Base-by-base conservation (phyloP, 345 rosid genomes). In the Eucalyptus regnans region DNA sequence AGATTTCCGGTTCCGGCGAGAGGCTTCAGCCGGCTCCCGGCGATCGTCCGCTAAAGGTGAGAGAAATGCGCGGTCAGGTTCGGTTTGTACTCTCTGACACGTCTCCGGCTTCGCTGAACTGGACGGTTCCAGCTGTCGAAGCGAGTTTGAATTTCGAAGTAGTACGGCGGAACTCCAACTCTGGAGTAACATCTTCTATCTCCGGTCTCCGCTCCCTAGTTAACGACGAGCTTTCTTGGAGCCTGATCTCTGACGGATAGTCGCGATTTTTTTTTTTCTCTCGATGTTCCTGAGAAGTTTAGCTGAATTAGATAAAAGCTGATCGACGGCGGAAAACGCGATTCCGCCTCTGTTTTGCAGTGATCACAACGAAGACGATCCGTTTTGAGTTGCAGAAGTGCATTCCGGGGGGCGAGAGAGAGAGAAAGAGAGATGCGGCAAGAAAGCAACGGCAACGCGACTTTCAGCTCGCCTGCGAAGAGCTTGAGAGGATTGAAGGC, bases 401-500 rank as follows among this genome's bases (percentile, higher is more conserved):
- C 33, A 46, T 41, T n/a, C 27, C 6, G 8, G 33, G 33, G 29
- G 29, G 13, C 14, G 37, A 31, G 46, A 18, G 62, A 29, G 31
- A 12, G 31, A n/a, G 29, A 68, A 41, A 43, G 37, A 54, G 88
- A 92, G 68, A 97, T 96, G 97, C 98, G 97, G 54, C 97, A 95
- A 90, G 99, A 96, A 90, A 51, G 90, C 88, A n/a, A 33, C 22
- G 88, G 79, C 51, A 50, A 43, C 60, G 79, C 92, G 64, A 51
- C 89, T 15, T 92, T 92, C 64, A 86, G 76, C 27, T 94, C 97
- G 87, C 96, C 97, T 12, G 88, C 90, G 90, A 94, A 93, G 94
- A 94, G 90, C 86, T 50, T 92, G 89, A 92, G 96, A 91, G 98
- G 96, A 84, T 54, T 92, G 56, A 96, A 94, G 91, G 80, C 93